These are phyloP conservation scores for Candida lessepsii DNA, from an alignment of 805 yeast genomes.

Conservation along the genomic window DNA sequence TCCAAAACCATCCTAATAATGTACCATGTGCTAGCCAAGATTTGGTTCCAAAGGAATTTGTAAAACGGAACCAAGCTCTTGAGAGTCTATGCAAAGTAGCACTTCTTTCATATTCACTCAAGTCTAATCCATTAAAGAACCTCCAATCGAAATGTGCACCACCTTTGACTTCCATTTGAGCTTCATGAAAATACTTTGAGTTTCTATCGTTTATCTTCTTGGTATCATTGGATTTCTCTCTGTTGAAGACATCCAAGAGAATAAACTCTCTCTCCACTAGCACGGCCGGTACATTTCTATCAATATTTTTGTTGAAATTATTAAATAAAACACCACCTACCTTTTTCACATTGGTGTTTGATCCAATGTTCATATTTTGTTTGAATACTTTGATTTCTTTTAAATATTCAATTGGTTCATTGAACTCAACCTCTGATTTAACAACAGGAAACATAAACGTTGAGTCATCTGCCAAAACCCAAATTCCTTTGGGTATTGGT, in stretches of 20 bases:
- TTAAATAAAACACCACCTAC: not conserved
- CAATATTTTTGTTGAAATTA: too few relatives aligned
- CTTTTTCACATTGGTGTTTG: not conserved
- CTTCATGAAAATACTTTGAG: slow-evolving; percentile 10
- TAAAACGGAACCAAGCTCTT: slow-evolving; percentile 27
- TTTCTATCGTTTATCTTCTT: not conserved
- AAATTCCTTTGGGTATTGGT: slow-evolving; percentile 5
- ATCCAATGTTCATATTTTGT: not conserved
- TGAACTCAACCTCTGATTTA: not conserved
- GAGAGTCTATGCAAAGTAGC: slow-evolving; percentile 26
- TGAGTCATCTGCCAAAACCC: slow-evolving; percentile 2
- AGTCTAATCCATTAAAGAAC: slow-evolving; percentile 51
- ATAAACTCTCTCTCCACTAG: too few relatives aligned
- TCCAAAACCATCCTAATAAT: slow-evolving; percentile 31
- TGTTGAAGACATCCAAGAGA: not conserved
- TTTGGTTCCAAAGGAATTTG: slow-evolving; percentile 21
- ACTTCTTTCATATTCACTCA: slow-evolving; percentile 41
- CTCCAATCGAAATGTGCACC: slow-evolving; percentile 62
- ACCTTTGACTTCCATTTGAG: slow-evolving; percentile 14
- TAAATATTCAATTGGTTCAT: not conserved
- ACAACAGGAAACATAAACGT: slow-evolving; percentile 2
- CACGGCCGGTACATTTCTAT: too few relatives aligned
- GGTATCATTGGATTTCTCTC: not conserved
- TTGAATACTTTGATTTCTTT: not conserved
- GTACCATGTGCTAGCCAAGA: slow-evolving; percentile 32